Conservation (phyloP, 805 yeast genomes). For the Jamesozyma spencerorum region DNA sequence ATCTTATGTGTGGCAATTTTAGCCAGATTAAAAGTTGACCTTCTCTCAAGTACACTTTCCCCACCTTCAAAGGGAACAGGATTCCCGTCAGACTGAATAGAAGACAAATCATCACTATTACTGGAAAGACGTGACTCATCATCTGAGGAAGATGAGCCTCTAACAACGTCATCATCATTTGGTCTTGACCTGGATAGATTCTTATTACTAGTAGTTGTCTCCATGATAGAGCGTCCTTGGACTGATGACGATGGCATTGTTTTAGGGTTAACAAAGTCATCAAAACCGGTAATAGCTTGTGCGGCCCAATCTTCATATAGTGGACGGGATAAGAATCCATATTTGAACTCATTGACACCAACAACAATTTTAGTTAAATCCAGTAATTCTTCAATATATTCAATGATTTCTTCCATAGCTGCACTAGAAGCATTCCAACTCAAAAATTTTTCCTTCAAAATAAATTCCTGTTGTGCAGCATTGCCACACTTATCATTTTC, state of each 20-base stretch:
- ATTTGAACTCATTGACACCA: slow-evolving; percentile 42
- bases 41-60: slow-evolving; percentile 6
- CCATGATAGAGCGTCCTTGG: no score
- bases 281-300: slow-evolving; percentile 33
- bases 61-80: slow-evolving; percentile 9
- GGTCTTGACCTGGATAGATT: neutral
- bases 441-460: slow-evolving; percentile 33
- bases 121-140: neutral
- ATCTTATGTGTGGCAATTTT: slow-evolving; percentile 25
- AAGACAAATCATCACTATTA: neutral
- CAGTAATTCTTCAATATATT: slow-evolving; percentile 39
- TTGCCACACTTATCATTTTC: neutral
- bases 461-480: slow-evolving; percentile 11
- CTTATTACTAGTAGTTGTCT: no score
- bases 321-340: slow-evolving; percentile 43
- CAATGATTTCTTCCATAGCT: slow-evolving; percentile 42
- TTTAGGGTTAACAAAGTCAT: slow-evolving; percentile 17
- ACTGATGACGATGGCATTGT: no score
- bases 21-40: slow-evolving; percentile 14
- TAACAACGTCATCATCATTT: neutral
- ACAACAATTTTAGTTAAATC: slow-evolving; percentile 35
- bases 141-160: neutral
- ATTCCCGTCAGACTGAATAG: neutral
- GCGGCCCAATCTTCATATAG: slow-evolving; percentile 36
- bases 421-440: slow-evolving; percentile 46